Evolutionary conservation across 345 rosid genomes (phyloP), one percentile per base, ranked within the genome.

Genomic region (Mangifera indica): DNA sequence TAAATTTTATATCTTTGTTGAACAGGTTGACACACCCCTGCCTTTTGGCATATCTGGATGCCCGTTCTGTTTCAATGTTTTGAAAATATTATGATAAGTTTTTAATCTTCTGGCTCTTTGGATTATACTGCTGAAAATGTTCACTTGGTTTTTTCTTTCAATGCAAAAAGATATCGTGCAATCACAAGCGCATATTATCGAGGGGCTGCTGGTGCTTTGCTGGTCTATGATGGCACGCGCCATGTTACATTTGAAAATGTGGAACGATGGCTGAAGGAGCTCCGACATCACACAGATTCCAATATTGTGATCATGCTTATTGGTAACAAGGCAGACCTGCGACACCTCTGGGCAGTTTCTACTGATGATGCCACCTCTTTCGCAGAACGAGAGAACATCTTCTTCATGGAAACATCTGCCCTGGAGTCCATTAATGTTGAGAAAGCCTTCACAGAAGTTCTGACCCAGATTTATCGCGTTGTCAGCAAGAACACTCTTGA

Each of bases 321-420:
- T 3, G 98, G 98, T 11, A 92, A 92, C 89, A 92, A 92, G 85
- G 90, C 94, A 7, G 98, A 92, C 71, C 85, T 92, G 73, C 93
- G 93, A 55, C 98, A 92, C 67, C 81, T 92, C 32, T 82, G 96
- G 67, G 98, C 96, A 0, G 94, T 92, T 69, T 77, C 92, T 52
- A 77, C 84, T 0, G 97, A 88, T 48, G 93, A 88, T 69, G 92
- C 94, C 5, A 85, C 72, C 57, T 54, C 86, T 0, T 92, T 92
- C 45, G 94, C 94, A 0, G 94, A 88, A 74, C 78, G 86, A 74
- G 98, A 87, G 87, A 86, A 78, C 57, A 88, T 87, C 1, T 84
- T 82, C 69, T 92, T 92, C 73, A 92, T 90, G 92, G 97, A 92
- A 79, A 92, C 97, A 10, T 92, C 98, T 0, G 98, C 98, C 1